Evolutionary conservation across 139 green algal species (phyloP), one percentile per base, ranked within the genome.

Genomic region (Picochlorum sp.): DNA sequence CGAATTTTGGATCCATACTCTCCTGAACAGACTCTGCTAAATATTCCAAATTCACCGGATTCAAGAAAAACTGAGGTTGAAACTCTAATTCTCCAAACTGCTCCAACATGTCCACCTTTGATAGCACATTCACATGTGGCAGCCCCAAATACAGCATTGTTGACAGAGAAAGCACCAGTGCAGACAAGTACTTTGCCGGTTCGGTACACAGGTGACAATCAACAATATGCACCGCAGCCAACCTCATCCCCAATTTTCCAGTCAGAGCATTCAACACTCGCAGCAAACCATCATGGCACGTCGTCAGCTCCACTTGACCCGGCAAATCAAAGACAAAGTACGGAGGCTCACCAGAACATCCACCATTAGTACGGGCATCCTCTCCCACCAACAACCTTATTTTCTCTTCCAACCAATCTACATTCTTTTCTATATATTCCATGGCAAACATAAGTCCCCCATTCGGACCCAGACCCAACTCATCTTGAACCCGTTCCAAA

Each of bases 271-370:
- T 80, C 13, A 94, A 79, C 13, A 99, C 82, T 16, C 70, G 80
- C n/a, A 75, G 61, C 61, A 98, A 88, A 22, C 87, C 78, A 32
- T 63, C 67, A 12, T 89, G 64, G 62, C 96, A 88, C 40, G 81
- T 91, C 77, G 95, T 98, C 32, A 99, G 85, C 87, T 99, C 93
- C 24, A 98, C 93, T 74, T 98, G 90, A 14, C 91, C 91, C 5
- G 91, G 85, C 74, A 86, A 94, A 74, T 97, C 90, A 66, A 96
- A 89, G 8, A 97, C 47, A 8, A 99, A 59, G 74, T 97, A 97
- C 39, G n/a, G n/a, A n/a, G n/a, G n/a, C n/a, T n/a, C n/a, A n/a
- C n/a, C n/a, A n/a, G n/a, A n/a, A 65, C 18, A 29, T 14, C 58
- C 66, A 7, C 22, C 39, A 26, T 47, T 47, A 25, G 22, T 25